phyloP scores from a whole-genome alignment of 2,329 filamentous ascomycete species.

The Trichoderma polysporum region DNA sequence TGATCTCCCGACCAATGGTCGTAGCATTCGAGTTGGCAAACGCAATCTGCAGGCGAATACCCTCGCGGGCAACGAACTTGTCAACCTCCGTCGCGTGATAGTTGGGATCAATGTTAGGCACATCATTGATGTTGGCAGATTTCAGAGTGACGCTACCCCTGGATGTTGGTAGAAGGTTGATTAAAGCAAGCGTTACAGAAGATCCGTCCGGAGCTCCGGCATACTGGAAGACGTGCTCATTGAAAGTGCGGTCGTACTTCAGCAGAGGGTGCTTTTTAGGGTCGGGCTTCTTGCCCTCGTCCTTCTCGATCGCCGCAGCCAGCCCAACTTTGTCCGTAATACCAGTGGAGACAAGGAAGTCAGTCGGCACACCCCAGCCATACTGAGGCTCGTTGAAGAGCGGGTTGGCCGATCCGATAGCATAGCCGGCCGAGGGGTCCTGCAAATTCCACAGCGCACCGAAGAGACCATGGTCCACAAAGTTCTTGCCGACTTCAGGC shows the following conservation, averaged over 20 bases:
- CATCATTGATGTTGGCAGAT: constrained; percentile 24
- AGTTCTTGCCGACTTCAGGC: constrained; percentile 50
- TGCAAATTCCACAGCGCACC: constrained; percentile 35
- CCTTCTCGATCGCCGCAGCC: constrained; percentile 33
- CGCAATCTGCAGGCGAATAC: constrained; percentile 24
- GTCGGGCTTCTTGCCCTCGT: constrained; percentile 35
- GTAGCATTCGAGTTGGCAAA: constrained; percentile 25
- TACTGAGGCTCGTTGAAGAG: constrained; percentile 39
- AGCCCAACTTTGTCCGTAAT: constrained; percentile 32
- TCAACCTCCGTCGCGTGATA: constrained; percentile 33
- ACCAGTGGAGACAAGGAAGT: constrained; percentile 37
- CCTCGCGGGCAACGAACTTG: constrained; percentile 31
- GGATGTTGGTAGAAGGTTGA: constrained; percentile 30
- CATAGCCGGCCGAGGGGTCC: constrained; percentile 34
- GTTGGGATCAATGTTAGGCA: constrained; percentile 33
- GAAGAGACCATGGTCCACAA: constrained; percentile 31
- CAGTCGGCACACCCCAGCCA: constrained; percentile 35
- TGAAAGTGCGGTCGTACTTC: constrained; percentile 23
- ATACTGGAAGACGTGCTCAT: constrained; percentile 27
- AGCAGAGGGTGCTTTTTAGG: constrained; percentile 36
- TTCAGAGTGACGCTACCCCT: constrained; percentile 30
- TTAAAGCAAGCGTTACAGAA: constrained; percentile 24
- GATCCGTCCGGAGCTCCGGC: constrained; percentile 26
- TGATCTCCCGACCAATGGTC: constrained; percentile 25
- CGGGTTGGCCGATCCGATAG: constrained; percentile 36